phyloP scores from a whole-genome alignment of 257 asterid species.

The Nicotiana undulata region DNA sequence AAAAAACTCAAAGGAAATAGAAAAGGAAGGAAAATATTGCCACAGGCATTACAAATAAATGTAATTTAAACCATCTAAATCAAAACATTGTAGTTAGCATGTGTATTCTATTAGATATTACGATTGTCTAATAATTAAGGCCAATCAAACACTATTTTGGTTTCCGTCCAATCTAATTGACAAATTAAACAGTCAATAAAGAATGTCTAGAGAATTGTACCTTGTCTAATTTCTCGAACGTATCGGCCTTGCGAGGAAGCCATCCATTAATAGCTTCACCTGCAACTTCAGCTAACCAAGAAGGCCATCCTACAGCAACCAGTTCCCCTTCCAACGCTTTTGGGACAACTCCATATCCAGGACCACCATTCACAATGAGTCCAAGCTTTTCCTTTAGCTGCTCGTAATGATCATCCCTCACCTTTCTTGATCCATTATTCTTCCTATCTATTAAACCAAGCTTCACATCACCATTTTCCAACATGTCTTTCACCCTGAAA shows the following conservation, averaged over 20 bases:
- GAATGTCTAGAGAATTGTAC: conserved; percentile 27
- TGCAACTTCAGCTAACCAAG: conserved; percentile 84
- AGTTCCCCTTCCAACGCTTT: conserved; percentile 72
- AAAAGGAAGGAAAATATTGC: neutral
- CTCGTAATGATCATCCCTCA: conserved; percentile 59
- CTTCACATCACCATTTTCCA: conserved; percentile 37
- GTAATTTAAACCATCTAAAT: neutral
- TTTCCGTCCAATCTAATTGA: neutral
- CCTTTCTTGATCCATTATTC: conserved; percentile 52
- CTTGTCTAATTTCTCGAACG: conserved; percentile 90
- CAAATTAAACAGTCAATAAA: neutral
- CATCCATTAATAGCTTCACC: conserved; percentile 92
- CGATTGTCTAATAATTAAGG: too few species aligned
- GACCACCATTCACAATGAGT: conserved; percentile 29
- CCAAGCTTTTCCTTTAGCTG: conserved; percentile 34
- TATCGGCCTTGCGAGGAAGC: conserved; percentile 74
- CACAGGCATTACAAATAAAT: neutral
- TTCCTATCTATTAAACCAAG: conserved; percentile 55
- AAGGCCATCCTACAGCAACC: conserved; percentile 94
- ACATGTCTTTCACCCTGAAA: conserved; percentile 39
- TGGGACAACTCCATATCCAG: conserved; percentile 47
- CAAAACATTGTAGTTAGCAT: neutral
- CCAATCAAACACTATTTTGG: neutral
- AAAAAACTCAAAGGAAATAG: conserved; percentile 18
- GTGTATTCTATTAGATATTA: neutral